These are phyloP conservation scores for Capsella bursapastoris DNA, from an alignment of 345 rosid genomes.

Conservation along the genomic window DNA sequence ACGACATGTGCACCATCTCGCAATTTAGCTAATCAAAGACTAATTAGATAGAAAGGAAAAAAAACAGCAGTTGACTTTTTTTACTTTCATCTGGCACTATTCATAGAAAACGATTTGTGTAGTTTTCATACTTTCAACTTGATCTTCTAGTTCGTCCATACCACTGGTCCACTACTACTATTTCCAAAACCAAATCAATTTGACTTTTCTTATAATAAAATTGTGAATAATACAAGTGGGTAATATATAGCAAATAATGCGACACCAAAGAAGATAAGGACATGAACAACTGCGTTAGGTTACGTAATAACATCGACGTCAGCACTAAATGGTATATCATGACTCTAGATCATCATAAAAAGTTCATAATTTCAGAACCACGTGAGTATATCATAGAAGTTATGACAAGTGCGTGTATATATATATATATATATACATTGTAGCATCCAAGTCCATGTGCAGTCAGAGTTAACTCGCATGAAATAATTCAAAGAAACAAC, in stretches of 20 bases:
- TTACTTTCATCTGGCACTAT: neutral
- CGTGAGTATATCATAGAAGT: too few relatives aligned
- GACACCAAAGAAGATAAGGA: neutral
- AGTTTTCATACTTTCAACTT: neutral
- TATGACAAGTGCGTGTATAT: too few relatives aligned
- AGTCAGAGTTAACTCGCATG: too few relatives aligned
- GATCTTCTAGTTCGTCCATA: neutral
- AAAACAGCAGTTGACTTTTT: neutral
- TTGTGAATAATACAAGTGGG: neutral
- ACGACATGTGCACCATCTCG: neutral
- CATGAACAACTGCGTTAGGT: neutral
- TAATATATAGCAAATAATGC: neutral
- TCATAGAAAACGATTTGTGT: neutral
- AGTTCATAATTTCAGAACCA: neutral
- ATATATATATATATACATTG: too few relatives aligned
- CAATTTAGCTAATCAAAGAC: neutral
- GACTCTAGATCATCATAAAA: neutral
- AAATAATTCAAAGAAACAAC: too few relatives aligned
- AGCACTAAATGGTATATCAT: neutral
- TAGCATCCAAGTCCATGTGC: too few relatives aligned
- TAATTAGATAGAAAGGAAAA: neutral
- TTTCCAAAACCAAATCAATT: neutral
- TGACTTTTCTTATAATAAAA: neutral
- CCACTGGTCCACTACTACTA: neutral
- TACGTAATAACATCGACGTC: neutral